Base-by-base conservation (phyloP, 306 rosid species). In the Acmispon strigosus region DNA sequence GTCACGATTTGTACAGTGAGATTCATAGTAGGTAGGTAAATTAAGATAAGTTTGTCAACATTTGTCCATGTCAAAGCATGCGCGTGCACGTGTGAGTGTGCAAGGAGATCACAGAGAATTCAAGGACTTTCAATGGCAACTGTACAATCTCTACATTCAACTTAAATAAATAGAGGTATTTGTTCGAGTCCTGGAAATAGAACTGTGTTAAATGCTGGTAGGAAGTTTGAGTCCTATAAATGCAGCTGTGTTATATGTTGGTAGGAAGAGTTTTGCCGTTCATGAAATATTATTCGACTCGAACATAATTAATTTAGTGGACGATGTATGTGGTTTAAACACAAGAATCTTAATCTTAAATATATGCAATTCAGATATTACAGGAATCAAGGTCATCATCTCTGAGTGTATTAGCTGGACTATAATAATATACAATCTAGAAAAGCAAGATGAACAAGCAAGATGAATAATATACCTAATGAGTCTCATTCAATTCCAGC, bases 401-500 rank as follows among this genome's bases (percentile, higher is more conserved):
- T 53, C 11, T 39, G 37, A 19, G 32, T 27, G 32, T 45, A 67
- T 71, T 66, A 70, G 79, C 59, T 49, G 51, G 61, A 61, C 66
- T 53, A 44, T 32, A 32, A 62, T 1, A 59, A 1, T 59, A 57
- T 71, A 62, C 72, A 82, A 72, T 65, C 78, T 66, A 72, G 34
- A 62, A 83, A 80, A 74, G 22, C 64, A 78, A 79, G 62, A 78
- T 80, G 79, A 85, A 81, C 49, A 71, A 76, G 22, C 64, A 78
- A 79, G 62, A 81, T 80, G 79, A 85, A 81, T 43, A 71, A 32
- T 32, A 1, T 41, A 78, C 75, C 45, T 18, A 78, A 47, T 11
- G 29, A 85, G 75, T 82, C 81, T 72, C 80, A 53, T 82, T 80
- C 79, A 79, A 53, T 82, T 80, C 79, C 63, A 76, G 36, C 17